Evolutionary conservation across 2,329 filamentous ascomycete genomes (phyloP).

Genomic region (Exophiala oligosperma): DNA sequence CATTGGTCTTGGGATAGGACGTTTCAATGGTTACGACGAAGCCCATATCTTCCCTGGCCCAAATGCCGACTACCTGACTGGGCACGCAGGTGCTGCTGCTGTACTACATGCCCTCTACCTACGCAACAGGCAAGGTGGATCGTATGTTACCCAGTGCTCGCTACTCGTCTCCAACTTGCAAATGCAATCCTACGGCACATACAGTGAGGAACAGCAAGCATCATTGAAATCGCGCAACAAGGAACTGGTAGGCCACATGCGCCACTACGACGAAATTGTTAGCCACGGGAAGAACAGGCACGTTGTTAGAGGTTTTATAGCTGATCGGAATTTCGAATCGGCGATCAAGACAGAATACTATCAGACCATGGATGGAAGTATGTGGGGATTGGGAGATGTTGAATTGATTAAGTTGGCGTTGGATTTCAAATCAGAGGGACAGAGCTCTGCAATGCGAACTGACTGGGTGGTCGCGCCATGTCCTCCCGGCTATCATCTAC

Average conservation of each 20-base stretch:
- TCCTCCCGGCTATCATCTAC: too few species aligned
- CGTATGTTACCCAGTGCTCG: constrained; percentile 8
- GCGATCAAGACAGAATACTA: constrained; percentile 9
- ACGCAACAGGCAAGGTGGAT: constrained; percentile 1
- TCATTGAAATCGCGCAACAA: constrained; percentile 9
- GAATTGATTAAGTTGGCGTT: background rate
- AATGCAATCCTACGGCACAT: constrained; percentile 11
- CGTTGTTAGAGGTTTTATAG: constrained; percentile 9
- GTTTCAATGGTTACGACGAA: too few species aligned
- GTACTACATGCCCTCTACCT: too few species aligned
- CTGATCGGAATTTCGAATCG: constrained; percentile 5
- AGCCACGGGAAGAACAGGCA: constrained; percentile 8
- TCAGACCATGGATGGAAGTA: background rate
- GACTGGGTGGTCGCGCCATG: too few species aligned
- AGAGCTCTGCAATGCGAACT: too few species aligned
- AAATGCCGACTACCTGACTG: too few species aligned
- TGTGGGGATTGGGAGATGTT: constrained; percentile 6
- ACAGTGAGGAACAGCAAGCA: constrained; percentile 4
- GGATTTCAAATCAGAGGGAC: background rate
- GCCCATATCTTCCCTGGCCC: too few species aligned
- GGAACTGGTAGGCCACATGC: constrained; percentile 10
- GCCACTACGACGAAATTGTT: constrained; percentile 18
- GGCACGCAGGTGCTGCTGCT: too few species aligned
- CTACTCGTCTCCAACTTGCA: constrained; percentile 12
- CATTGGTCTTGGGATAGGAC: too few species aligned